Evolutionary conservation across 805 yeast species (phyloP), one percentile per base, ranked within the genome.

Genomic region (Maudiozyma turicensis): DNA sequence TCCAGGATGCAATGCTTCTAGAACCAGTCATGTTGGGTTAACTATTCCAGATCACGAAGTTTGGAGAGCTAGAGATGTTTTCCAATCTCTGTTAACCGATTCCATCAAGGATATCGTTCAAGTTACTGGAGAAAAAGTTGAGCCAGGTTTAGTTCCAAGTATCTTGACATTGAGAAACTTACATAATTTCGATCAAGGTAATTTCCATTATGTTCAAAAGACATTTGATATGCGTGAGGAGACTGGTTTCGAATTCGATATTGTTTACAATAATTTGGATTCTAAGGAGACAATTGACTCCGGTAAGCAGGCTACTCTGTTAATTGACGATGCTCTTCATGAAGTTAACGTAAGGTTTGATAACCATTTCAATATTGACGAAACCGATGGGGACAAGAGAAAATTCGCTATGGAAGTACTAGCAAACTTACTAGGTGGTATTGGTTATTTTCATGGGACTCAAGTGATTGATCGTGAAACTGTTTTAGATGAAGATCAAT

Each of bases 351-450:
- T 51, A 0, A 69, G 61, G 39, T 74, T 86, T 56, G 78, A 82
- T 52, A 52, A 57, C 1, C 80, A 77, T 54, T 89, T 87, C 56
- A 55, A 66, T 35, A 51, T 60, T 8, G 48, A 53, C 26, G 66
- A 74, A 6, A 9, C 35, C n/a, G 31, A 6, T 0, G 66, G 74
- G 44, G 62, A 59, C 42, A 73, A 81, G 57, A 58, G 64, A 31
- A 55, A 57, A 8, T 90, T 93, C 68, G 95, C 89, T 1, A 74
- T 85, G 57, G 90, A 86, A 56, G 71, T 88, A 40, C 60, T 91
- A 8, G 84, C 97, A 0, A 91, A 90, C 49, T 71, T 93, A 42
- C 63, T 86, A 49, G 99, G 97, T 20, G 98, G 98, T 11, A 75
- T 93, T 47, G 86, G 95, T 2, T 89, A 88, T 66, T 85, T 85